Evolutionary conservation across 1,284 basidiomycete species (phyloP).

Genomic region (Phellinidium pouzarii): DNA sequence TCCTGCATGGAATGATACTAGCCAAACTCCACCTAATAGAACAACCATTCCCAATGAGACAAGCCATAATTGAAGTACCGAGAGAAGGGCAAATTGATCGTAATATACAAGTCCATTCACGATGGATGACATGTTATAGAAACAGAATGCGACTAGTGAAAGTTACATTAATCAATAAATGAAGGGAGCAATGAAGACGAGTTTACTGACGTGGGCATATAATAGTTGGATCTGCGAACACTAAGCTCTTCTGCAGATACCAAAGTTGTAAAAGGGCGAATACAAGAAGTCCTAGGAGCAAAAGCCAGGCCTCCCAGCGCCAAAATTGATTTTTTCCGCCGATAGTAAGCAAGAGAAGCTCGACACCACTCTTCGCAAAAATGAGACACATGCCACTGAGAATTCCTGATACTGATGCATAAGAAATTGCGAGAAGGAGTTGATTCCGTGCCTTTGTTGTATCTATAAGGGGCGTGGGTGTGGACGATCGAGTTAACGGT

Average conservation of each 20-base stretch:
- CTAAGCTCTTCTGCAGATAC: constrained; percentile 88
- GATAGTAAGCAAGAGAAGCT: constrained; percentile 79
- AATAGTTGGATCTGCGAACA: constrained; percentile 80
- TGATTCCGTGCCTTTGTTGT: constrained; percentile 42
- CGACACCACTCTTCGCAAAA: constrained; percentile 92
- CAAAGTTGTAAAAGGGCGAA: constrained; percentile 81
- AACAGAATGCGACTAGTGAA: constrained; percentile 81
- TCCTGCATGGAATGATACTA: constrained; percentile 67
- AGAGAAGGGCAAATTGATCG: constrained; percentile 76
- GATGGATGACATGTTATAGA: constrained; percentile 91
- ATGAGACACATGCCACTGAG: constrained; percentile 90
- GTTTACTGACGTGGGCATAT: constrained; percentile 76
- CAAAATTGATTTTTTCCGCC: constrained; percentile 83
- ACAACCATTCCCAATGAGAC: constrained; percentile 77
- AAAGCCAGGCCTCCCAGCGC: constrained; percentile 75
- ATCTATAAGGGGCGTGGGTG: constrained; percentile 23
- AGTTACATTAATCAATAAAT: constrained; percentile 4
- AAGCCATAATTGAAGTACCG: constrained; percentile 61
- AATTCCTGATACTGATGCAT: constrained; percentile 87
- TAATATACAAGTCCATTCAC: constrained; percentile 88
- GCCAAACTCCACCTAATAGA: constrained; percentile 86
- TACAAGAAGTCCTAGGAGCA: constrained; percentile 61
- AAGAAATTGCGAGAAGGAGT: constrained; percentile 76
- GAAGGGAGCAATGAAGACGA: neutral
- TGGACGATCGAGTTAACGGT: constrained; percentile 18